Evolutionary conservation across 1,139 yeast genomes (phyloP), one percentile per base, ranked within the genome.

Genomic region (Magnusiomyces sp.): DNA sequence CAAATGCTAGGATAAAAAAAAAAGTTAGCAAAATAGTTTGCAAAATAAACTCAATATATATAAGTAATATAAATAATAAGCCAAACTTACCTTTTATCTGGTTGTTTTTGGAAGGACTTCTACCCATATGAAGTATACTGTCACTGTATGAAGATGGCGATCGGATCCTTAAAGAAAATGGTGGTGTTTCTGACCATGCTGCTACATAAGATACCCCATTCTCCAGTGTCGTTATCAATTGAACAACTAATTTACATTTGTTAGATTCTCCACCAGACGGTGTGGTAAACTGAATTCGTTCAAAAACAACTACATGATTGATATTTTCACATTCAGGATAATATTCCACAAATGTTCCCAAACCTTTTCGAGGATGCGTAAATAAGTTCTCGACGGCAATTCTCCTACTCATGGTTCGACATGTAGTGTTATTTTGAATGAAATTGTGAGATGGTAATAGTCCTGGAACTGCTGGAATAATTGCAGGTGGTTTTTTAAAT

Each of bases 111-210:
- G 29, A 23, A 23, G 29, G 29, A 23, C 29, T 23, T 23, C 29
- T 23, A 5, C 29, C 29, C 7, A 23, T 5, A 23, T 23, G 29
- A 2, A 48, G 45, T 6, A 46, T 46, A 10, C 49, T 49, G 43
- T 51, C 51, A 5, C 47, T 46, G 33, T 49, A 51, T 32, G 47
- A 49, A 23, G 48, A 50, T 20, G 54, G 51, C 2, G 54, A 49
- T 27, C 51, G 19, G 16, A 46, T 48, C 13, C 54, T 42, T 13
- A 51, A 29, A 4, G 49, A 46, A 40, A 51, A 51, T 7, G 47
- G 48, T 3, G 50, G 51, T 2, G 54, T 51, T 41, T 51, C 54
- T 13, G 48, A 46, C 54, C 54, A 51, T 13, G 54, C 51, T 29
- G 45, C 51, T 16, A 51, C 50, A 20, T 51, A 51, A 23, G 54